These are phyloP conservation scores for Curvularia eragrostidis DNA, from an alignment of 2,329 filamentous ascomycete species.

Conservation along the genomic window DNA sequence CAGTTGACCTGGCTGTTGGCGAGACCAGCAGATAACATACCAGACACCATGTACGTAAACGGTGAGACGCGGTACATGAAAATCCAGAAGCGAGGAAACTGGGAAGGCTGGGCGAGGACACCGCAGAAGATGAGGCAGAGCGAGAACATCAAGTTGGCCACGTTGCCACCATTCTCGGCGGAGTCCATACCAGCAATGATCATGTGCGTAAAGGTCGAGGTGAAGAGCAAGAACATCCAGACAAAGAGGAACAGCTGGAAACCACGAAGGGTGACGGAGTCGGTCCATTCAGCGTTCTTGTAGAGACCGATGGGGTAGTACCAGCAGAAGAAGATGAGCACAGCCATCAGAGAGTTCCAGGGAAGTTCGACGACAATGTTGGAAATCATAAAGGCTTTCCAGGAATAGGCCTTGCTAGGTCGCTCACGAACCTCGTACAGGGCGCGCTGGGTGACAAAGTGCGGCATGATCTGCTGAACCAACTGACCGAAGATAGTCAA, in stretches of 20 bases:
- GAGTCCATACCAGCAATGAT: constrained; percentile 77
- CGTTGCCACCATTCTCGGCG: constrained; percentile 76
- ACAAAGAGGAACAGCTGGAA: constrained; percentile 81
- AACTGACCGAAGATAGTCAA: constrained; percentile 81
- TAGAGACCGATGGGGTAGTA: constrained; percentile 87
- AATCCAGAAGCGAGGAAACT: constrained; percentile 77
- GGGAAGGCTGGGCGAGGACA: constrained; percentile 69
- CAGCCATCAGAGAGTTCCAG: constrained; percentile 78
- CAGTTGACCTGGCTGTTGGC: constrained; percentile 72
- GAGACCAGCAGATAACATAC: constrained; percentile 73
- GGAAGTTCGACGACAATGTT: constrained; percentile 86
- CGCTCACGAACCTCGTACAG: constrained; percentile 86
- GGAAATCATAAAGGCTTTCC: constrained; percentile 83
- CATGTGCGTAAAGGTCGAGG: constrained; percentile 80
- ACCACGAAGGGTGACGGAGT: constrained; percentile 71
- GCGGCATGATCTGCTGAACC: constrained; percentile 82
- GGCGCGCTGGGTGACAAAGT: constrained; percentile 81
- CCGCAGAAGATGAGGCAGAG: constrained; percentile 76
- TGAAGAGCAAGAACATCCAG: constrained; percentile 77
- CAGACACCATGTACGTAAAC: constrained; percentile 80
- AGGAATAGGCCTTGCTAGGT: constrained; percentile 82
- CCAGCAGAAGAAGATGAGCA: constrained; percentile 80
- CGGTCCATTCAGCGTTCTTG: constrained; percentile 68
- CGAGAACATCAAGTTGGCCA: constrained; percentile 77
- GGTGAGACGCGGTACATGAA: constrained; percentile 86